phyloP scores from a whole-genome alignment of 202 grass and related monocot species.

The Digitaria exilis region DNA sequence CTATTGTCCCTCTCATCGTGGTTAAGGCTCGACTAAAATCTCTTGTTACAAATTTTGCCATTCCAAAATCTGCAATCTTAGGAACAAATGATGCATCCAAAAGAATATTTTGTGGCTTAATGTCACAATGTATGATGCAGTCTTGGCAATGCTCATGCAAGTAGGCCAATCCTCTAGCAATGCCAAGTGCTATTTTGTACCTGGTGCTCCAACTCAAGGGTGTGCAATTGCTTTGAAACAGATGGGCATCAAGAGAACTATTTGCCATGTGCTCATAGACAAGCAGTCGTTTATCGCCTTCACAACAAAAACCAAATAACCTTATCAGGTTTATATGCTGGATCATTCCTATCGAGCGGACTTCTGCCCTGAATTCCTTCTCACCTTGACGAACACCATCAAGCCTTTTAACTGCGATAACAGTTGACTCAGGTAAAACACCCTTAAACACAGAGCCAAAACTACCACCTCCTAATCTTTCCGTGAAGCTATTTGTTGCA shows the following conservation, averaged over 20 bases:
- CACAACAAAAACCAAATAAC: constrained; percentile 25
- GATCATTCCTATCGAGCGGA: constrained; percentile 21
- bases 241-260: constrained; percentile 31
- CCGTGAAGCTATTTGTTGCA: constrained; percentile 38
- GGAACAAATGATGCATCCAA: constrained; percentile 30
- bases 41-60: not conserved
- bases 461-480: constrained; percentile 35
- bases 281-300: constrained; percentile 23
- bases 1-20: not conserved
- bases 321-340: constrained; percentile 25
- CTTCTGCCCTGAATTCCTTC: constrained; percentile 36
- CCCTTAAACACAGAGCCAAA: constrained; percentile 34
- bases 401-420: constrained; percentile 18
- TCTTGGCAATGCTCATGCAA: constrained; percentile 20
- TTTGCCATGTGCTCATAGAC: constrained; percentile 22
- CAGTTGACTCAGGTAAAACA: constrained; percentile 12
- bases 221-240: constrained; percentile 6
- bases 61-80: constrained; percentile 1
- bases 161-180: constrained; percentile 6
- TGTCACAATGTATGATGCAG: constrained; percentile 11
- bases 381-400: constrained; percentile 25
- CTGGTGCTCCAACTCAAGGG: not conserved
- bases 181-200: constrained; percentile 18
- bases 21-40: constrained; percentile 5
- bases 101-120: constrained; percentile 4